Base-by-base conservation (phyloP, 2,329 filamentous ascomycete species). In the Colletotrichum incanum region DNA sequence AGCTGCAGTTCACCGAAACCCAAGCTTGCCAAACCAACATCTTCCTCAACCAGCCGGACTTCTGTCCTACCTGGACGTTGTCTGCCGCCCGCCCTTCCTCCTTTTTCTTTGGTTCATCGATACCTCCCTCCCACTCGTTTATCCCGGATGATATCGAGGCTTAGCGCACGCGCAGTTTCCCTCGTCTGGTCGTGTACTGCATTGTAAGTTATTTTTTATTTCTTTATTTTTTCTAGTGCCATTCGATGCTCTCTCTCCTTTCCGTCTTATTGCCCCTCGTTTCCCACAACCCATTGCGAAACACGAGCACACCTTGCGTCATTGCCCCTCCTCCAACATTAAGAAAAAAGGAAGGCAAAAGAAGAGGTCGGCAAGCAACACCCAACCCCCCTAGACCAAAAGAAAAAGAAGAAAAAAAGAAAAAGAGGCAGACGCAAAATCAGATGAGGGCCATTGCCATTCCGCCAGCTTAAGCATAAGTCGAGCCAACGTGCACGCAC, bases 121-220 rank as follows among this genome's bases (percentile, higher is more conserved):
- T 52, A 63, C 23, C 34, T 12, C 26, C 39, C 37, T 50, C 50
- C 45, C 61, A 23, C 54, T 56, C 34, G 34, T 58, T 61, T 65
- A 70, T 69, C 59, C 70, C 66, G 65, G 65, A 72, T 72, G 70
- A 69, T 65, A 72, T 72, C 65, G 47, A 69, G 65, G 65, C 65
- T 70, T 49, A 70, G 65, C 69, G 59, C 65, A 28, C 52, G 52
- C 59, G 34, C 50, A 28, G 37, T 12, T 28, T 60, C 69, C 65
- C 69, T 59, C 65, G 65, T 59, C 54, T 65, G 65, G 61, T 69
- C 65, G 65, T 43, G 34, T 39, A 34, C 50, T 64, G 50, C n/a
- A 60, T 60, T 59, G 70, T 72, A 68, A 70, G 70, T 72, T n/a
- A 11, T 9, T 50, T 23, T 12, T 72, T n/a, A 11, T 9, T 50